Conservation (phyloP, 441 rosid species). For the Erodium chrysanthum region DNA sequence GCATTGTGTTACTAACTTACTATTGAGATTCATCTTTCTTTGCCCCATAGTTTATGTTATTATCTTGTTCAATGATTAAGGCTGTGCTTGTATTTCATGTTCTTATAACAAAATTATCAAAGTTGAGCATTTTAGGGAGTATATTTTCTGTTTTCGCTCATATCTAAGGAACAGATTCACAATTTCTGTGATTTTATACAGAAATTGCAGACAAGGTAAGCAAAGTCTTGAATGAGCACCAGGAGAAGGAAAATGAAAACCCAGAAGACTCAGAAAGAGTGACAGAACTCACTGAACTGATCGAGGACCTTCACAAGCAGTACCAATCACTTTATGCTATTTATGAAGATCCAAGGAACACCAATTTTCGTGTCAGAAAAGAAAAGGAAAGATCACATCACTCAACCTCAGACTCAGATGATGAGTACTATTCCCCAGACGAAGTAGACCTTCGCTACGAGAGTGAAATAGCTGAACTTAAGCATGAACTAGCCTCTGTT, state of each 20-base stretch:
- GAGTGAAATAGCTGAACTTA: not conserved
- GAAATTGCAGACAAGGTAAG: not conserved
- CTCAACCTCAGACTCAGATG: not conserved
- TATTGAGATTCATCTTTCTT: too few relatives aligned
- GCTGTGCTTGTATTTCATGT: too few relatives aligned
- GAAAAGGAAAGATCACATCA: not conserved
- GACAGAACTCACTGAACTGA: not conserved
- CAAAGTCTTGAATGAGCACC: constrained; percentile 1
- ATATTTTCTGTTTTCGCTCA: not conserved
- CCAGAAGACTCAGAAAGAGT: not conserved
- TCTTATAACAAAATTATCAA: not conserved
- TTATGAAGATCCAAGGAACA: not conserved
- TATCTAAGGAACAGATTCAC: not conserved
- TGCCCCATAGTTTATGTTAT: too few relatives aligned
- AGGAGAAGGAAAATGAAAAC: not conserved
- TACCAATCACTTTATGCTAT: not conserved
- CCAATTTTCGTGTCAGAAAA: not conserved
- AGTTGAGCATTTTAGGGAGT: not conserved
- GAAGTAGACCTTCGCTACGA: not conserved
- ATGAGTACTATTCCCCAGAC: not conserved
- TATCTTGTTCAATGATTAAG: too few relatives aligned
- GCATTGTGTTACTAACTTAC: too few relatives aligned
- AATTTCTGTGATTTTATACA: not conserved
- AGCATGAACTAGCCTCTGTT: not conserved
- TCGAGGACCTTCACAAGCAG: not conserved